Evolutionary conservation across 2,329 filamentous ascomycete genomes (phyloP).

Genomic region (Huntiella decipiens): DNA sequence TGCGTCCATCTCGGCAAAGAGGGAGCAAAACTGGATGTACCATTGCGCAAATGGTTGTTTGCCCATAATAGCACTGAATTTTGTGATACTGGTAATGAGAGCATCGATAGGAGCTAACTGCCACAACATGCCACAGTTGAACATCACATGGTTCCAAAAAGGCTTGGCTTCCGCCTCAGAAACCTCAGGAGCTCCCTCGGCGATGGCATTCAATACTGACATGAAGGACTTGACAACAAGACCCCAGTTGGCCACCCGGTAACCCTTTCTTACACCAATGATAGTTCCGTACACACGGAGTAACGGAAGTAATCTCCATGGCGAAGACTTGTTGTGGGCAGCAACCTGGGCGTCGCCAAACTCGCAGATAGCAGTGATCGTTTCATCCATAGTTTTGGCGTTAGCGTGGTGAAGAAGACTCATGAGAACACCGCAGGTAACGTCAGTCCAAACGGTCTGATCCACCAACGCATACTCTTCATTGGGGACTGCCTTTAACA

Average conservation of each 20-base stretch:
- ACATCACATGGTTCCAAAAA: slow-evolving; percentile 40
- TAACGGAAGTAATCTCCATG: slow-evolving; percentile 22
- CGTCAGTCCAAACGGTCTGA: slow-evolving; percentile 36
- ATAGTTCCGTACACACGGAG: slow-evolving; percentile 46
- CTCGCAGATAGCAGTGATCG: slow-evolving; percentile 43
- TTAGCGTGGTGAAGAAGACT: slow-evolving; percentile 70
- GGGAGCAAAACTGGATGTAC: slow-evolving; percentile 74
- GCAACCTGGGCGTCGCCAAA: slow-evolving; percentile 21
- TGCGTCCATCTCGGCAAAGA: slow-evolving; percentile 54
- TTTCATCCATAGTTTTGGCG: slow-evolving; percentile 49
- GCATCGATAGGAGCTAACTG: slow-evolving; percentile 63
- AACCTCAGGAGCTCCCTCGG: slow-evolving; percentile 21
- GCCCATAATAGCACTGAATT: slow-evolving; percentile 45
- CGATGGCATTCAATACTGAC: slow-evolving; percentile 30
- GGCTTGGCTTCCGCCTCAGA: slow-evolving; percentile 20
- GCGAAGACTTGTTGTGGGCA: slow-evolving; percentile 11
- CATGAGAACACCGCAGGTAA: slow-evolving; percentile 58
- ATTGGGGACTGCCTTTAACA: slow-evolving; percentile 32
- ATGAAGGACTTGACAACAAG: slow-evolving; percentile 37
- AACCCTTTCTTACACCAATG: slow-evolving; percentile 65
- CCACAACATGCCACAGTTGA: slow-evolving; percentile 46
- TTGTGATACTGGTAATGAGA: slow-evolving; percentile 48
- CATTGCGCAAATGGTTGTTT: slow-evolving; percentile 45
- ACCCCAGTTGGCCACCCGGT: slow-evolving; percentile 55
- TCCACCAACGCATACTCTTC: slow-evolving; percentile 30